Conservation (phyloP, 1,284 basidiomycete species). For the Cutaneotrichosporon sp. region DNA sequence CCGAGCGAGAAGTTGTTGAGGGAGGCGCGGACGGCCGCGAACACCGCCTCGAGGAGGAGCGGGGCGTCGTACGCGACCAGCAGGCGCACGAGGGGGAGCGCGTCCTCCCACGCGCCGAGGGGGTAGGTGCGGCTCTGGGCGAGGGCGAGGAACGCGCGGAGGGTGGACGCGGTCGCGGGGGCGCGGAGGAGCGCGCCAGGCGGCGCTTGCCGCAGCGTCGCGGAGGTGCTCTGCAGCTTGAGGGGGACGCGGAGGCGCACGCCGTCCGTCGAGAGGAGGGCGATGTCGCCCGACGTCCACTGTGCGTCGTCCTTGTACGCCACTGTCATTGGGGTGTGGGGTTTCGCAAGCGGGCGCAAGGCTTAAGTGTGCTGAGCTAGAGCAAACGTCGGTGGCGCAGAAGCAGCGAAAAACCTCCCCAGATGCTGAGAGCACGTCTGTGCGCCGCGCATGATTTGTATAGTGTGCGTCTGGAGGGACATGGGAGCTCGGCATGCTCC, state of each 20-base stretch:
- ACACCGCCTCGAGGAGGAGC: neutral
- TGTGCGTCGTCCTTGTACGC: conserved; percentile 6
- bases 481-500: too few species aligned
- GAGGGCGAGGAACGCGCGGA: neutral
- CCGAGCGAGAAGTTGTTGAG: neutral
- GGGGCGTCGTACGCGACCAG: neutral
- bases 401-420: too few species aligned
- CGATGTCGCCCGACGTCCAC: conserved; percentile 18
- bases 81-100: neutral
- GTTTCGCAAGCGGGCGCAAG: too few species aligned
- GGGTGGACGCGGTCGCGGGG: neutral
- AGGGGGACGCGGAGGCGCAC: conserved; percentile 17
- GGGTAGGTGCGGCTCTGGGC: neutral
- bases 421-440: too few species aligned
- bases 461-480: too few species aligned
- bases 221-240: conserved; percentile 9
- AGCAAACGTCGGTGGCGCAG: too few species aligned
- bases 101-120: neutral
- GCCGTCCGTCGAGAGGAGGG: conserved; percentile 15
- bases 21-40: neutral
- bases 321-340: neutral
- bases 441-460: too few species aligned
- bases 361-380: too few species aligned
- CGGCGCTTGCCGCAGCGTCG: neutral
- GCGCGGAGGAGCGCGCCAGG: neutral